A percentile compares a stretch with the other conserved stretches of the same genome.
Conservation (phyloP, 805 yeast species). For the Hanseniaspora clermontiae region DNA sequence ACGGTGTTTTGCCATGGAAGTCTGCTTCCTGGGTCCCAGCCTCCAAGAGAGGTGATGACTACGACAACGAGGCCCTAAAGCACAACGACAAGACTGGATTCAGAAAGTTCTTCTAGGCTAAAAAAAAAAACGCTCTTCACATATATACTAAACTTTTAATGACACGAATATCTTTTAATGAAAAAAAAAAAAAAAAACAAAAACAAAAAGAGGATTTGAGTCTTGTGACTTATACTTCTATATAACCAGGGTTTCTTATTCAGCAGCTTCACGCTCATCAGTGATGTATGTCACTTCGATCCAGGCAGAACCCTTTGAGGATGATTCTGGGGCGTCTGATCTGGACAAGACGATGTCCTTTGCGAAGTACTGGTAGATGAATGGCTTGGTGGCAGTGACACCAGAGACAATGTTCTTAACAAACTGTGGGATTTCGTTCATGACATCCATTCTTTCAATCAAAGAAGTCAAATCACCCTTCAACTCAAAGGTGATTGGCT, state of each 20-base stretch:
- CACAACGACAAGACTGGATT: slow-evolving; percentile 16
- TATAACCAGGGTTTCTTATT: not conserved
- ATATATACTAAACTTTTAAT: no score
- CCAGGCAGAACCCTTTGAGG: slow-evolving; percentile 11
- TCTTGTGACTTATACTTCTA: no score
- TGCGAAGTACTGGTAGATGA: slow-evolving; percentile 81
- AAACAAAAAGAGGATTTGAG: no score
- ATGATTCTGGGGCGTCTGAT: slow-evolving; percentile 16
- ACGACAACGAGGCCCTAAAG: slow-evolving; percentile 12
- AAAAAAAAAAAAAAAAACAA: not conserved
- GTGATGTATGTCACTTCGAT: slow-evolving; percentile 13
- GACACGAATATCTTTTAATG: not conserved
- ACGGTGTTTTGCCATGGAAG: slow-evolving; percentile 32
- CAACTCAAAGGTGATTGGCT: slow-evolving; percentile 36
- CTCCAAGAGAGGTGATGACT: slow-evolving; percentile 12
- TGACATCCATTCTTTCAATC: slow-evolving; percentile 89
- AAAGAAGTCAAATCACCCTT: slow-evolving; percentile 48
- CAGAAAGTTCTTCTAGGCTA: slow-evolving; percentile 13
- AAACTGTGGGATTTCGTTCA: slow-evolving; percentile 91
- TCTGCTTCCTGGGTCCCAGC: slow-evolving; percentile 42
- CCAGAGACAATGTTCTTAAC: slow-evolving; percentile 88
- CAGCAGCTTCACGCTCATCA: slow-evolving; percentile 8
- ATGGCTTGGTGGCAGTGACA: slow-evolving; percentile 94
- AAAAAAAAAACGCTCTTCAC: no score
- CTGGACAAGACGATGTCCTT: slow-evolving; percentile 24